Conservation (phyloP, 345 rosid species). For the Citropsis articulata region DNA sequence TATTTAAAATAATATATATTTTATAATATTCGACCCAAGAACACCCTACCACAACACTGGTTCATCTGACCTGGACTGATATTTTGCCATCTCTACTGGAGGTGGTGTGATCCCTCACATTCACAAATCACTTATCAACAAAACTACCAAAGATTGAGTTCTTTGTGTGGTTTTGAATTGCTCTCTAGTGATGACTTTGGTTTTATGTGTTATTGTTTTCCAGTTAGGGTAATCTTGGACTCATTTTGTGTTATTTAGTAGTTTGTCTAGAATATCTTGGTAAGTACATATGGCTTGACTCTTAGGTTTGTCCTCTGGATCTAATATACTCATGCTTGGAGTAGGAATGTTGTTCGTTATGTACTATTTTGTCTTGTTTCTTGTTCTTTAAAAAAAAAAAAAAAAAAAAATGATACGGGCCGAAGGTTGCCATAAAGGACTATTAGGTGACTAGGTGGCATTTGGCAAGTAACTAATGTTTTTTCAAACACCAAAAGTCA, state of each 20-base stretch:
- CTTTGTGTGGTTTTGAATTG: not conserved
- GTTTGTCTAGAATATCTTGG: constrained; percentile 6
- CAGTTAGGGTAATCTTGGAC: constrained; percentile 14
- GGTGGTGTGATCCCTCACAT: constrained; percentile 92
- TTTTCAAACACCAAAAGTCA: no score
- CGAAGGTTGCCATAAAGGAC: no score
- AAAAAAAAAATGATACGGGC: no score
- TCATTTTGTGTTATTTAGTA: not conserved
- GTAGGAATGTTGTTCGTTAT: not conserved
- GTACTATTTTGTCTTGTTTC: not conserved
- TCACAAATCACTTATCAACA: constrained; percentile 86
- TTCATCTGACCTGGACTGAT: no score
- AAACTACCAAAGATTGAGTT: constrained; percentile 61
- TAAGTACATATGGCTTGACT: constrained; percentile 26
- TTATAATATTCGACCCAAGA: no score
- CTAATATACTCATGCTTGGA: not conserved
- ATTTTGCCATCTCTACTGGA: no score
- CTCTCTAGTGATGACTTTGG: not conserved
- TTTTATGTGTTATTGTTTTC: constrained; percentile 8
- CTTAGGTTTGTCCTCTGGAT: constrained; percentile 18
- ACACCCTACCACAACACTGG: no score
- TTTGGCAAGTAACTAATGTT: no score
- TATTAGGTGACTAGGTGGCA: no score
- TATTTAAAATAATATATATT: no score
- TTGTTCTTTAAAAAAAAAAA: no score